Evolutionary conservation across 192 early-diverging fungal species (phyloP).

Genomic region (Coemansia reversa): DNA sequence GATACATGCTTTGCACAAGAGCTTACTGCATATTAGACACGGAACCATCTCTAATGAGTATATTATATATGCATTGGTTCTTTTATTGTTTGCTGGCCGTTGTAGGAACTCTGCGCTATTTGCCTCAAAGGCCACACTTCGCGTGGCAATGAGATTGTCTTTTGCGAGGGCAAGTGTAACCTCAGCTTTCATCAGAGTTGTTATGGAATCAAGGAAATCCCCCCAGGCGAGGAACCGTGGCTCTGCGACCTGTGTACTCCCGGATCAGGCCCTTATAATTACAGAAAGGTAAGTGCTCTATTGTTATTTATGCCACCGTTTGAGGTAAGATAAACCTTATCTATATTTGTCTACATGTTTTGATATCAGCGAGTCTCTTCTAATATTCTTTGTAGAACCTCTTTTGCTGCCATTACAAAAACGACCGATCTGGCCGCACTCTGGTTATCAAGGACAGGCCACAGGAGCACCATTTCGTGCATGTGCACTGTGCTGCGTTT

Average conservation of each 20-base stretch:
- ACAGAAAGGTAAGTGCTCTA: constrained; percentile 20
- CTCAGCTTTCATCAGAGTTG: constrained; percentile 40
- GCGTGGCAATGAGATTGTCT: constrained; percentile 39
- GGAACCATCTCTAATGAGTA: too few species aligned
- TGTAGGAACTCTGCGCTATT: constrained; percentile 49
- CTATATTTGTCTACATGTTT: not conserved
- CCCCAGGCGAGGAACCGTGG: constrained; percentile 53
- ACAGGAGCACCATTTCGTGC: constrained; percentile 31
- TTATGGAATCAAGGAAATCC: constrained; percentile 40
- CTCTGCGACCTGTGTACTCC: constrained; percentile 43
- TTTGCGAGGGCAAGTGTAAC: constrained; percentile 49
- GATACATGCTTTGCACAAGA: too few species aligned
- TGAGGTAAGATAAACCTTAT: too few species aligned
- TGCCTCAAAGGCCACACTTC: constrained; percentile 36
- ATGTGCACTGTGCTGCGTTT: constrained; percentile 51
- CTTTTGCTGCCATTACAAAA: constrained; percentile 52
- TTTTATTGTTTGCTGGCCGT: not conserved
- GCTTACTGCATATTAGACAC: too few species aligned
- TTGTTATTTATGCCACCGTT: too few species aligned
- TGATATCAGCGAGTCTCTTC: not conserved
- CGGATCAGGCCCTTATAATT: constrained; percentile 11
- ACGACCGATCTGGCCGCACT: constrained; percentile 34
- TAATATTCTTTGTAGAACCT: constrained; percentile 27
- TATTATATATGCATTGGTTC: too few species aligned
- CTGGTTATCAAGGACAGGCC: constrained; percentile 22